phyloP scores from a whole-genome alignment of 1,139 yeast genomes.

The Sugiyamaella neomexicana region DNA sequence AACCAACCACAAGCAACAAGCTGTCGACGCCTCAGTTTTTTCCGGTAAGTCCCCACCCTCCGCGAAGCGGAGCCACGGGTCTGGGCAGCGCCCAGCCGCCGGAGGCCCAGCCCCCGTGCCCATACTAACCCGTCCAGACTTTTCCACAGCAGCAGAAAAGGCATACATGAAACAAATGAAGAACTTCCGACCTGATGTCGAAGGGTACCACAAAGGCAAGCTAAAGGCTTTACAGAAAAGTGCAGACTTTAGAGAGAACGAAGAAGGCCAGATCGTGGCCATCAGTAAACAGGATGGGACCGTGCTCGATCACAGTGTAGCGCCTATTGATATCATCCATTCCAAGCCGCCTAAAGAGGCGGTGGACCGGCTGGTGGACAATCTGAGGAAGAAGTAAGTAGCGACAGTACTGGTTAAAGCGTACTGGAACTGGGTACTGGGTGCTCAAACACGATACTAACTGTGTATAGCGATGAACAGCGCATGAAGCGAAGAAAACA shows the following conservation, averaged over 20 bases:
- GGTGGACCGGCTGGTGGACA: slow-evolving; percentile 45
- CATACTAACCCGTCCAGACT: slow-evolving; percentile 38
- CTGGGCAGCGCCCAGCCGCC: not conserved
- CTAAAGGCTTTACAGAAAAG: slow-evolving; percentile 29
- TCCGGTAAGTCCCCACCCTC: slow-evolving; percentile 13
- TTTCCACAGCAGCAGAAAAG: slow-evolving; percentile 54
- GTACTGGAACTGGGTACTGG: no score
- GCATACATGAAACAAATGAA: slow-evolving; percentile 53
- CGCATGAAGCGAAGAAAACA: slow-evolving; percentile 43
- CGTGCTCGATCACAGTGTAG: not conserved
- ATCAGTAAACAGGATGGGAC: slow-evolving; percentile 25
- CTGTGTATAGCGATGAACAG: slow-evolving; percentile 31
- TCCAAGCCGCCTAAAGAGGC: slow-evolving; percentile 45
- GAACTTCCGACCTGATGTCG: slow-evolving; percentile 46
- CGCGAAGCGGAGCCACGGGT: not conserved
- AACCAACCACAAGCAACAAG: slow-evolving; percentile 35
- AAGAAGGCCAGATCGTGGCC: slow-evolving; percentile 31
- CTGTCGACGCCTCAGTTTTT: slow-evolving; percentile 31
- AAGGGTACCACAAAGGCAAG: slow-evolving; percentile 46
- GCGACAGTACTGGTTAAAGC: no score
- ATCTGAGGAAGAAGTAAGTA: slow-evolving; percentile 44
- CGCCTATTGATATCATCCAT: slow-evolving; percentile 29
- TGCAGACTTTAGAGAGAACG: slow-evolving; percentile 29
- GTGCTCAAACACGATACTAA: no score
- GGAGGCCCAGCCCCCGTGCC: not conserved